Percentiles rank a stretch among this genome's conserved stretches.
phyloP scores from a whole-genome alignment of 371 early-diverging fungal species.

The Amoeboaphelidium occidentale region DNA sequence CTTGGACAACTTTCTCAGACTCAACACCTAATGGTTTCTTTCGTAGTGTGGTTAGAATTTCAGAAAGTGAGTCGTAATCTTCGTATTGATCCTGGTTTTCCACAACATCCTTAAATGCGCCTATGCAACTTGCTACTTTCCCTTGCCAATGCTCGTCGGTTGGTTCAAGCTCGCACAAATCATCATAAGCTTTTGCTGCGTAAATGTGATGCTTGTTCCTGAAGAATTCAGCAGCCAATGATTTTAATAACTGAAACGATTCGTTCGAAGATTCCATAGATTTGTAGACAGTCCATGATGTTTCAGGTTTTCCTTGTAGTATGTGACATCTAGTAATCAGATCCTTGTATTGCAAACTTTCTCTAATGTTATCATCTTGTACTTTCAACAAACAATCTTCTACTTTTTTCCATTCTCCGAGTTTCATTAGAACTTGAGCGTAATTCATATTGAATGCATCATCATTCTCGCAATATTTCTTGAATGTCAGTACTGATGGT shows the following conservation, averaged over 20 bases:
- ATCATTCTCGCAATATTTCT: constrained; percentile 29
- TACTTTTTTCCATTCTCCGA: constrained; percentile 22
- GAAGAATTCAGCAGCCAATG: constrained; percentile 26
- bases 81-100: background rate
- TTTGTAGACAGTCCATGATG: constrained; percentile 26
- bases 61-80: too few species aligned
- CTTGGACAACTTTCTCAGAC: too few species aligned
- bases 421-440: constrained; percentile 22
- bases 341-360: background rate
- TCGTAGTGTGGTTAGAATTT: too few species aligned
- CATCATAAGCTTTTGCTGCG: constrained; percentile 27
- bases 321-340: constrained; percentile 8
- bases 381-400: constrained; percentile 20
- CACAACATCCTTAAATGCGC: constrained; percentile 15
- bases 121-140: constrained; percentile 26
- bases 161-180: constrained; percentile 24
- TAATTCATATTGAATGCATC: constrained; percentile 29
- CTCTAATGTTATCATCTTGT: constrained; percentile 18
- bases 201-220: constrained; percentile 19
- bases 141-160: constrained; percentile 30
- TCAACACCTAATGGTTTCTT: too few species aligned
- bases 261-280: constrained; percentile 30
- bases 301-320: constrained; percentile 24
- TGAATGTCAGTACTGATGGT: background rate
- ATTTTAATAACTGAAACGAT: constrained; percentile 22